These are phyloP conservation scores for Gardenia jasminoides DNA, from an alignment of 257 asterid species.

Conservation along the genomic window DNA sequence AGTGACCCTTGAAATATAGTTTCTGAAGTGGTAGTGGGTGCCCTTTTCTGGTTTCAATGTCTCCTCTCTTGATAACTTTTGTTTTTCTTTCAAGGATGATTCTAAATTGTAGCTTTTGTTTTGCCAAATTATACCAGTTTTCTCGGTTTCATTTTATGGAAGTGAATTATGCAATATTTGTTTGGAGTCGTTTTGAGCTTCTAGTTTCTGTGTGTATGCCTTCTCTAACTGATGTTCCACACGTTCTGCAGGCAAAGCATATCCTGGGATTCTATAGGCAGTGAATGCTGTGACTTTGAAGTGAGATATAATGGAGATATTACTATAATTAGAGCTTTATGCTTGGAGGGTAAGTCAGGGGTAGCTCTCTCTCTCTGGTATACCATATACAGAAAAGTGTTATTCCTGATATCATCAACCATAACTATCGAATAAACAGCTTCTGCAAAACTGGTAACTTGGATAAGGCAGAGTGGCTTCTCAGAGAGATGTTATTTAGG, in stretches of 20 bases:
- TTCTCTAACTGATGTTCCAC: not conserved
- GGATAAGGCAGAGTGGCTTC: slow-evolving; percentile 63
- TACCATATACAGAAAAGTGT: slow-evolving; percentile 44
- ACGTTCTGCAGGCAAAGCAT: slow-evolving; percentile 23
- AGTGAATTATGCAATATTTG: not conserved
- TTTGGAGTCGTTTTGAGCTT: not conserved
- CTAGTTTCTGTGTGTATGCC: not conserved
- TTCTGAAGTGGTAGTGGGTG: not conserved
- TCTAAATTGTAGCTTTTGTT: not conserved
- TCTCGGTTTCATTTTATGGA: not conserved
- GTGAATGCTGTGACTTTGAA: slow-evolving; percentile 28
- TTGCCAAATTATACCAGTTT: not conserved
- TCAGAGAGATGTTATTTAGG: slow-evolving; percentile 53
- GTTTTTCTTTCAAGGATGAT: not conserved
- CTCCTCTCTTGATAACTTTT: not conserved
- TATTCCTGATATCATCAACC: slow-evolving; percentile 59
- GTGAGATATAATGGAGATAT: slow-evolving; percentile 27
- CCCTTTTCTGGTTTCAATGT: not conserved
- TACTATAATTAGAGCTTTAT: slow-evolving; percentile 51
- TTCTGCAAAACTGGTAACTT: slow-evolving; percentile 68
- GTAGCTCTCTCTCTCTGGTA: slow-evolving; percentile 58
- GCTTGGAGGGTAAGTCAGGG: slow-evolving; percentile 64
- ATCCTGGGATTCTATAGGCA: slow-evolving; percentile 33
- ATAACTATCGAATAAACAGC: slow-evolving; percentile 70
- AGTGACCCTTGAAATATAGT: not conserved